Percentiles rank a stretch among this genome's conserved stretches.
phyloP scores from a whole-genome alignment of 805 yeast genomes.

The Priceomyces carsonii region DNA sequence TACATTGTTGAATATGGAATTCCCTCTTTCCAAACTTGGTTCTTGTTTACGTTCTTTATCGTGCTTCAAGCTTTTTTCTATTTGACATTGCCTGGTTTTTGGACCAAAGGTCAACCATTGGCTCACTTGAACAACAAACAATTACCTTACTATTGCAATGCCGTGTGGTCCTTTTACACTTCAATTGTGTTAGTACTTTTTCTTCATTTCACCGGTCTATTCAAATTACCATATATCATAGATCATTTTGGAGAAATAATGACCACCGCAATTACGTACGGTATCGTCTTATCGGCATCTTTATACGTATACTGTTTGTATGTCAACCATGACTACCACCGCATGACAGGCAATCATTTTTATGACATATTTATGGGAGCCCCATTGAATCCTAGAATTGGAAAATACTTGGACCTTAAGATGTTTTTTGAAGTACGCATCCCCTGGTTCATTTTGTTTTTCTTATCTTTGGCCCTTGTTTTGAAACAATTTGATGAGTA shows the following conservation, averaged over 20 bases:
- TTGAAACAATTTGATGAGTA: conserved; percentile 78
- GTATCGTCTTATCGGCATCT: conserved; percentile 65
- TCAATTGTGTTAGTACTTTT: conserved; percentile 56
- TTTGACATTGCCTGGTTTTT: conserved; percentile 85
- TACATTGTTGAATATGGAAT: conserved; percentile 53
- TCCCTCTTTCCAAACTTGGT: conserved; percentile 65
- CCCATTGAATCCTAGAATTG: conserved; percentile 93
- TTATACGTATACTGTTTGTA: conserved; percentile 69
- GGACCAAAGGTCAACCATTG: conserved; percentile 94
- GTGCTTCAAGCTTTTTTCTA: conserved; percentile 71
- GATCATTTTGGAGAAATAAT: conserved; percentile 89
- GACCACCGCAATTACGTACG: conserved; percentile 85
- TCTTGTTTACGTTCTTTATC: conserved; percentile 70
- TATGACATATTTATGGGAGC: conserved; percentile 98
- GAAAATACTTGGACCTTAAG: conserved; percentile 81
- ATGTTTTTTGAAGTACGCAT: conserved; percentile 97
- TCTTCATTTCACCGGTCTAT: conserved; percentile 73
- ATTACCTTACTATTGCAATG: conserved; percentile 91
- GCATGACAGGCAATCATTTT: conserved; percentile 87
- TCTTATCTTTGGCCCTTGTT: conserved; percentile 71
- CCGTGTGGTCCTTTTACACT: conserved; percentile 79
- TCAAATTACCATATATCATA: conserved; percentile 71
- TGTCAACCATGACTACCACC: conserved; percentile 74
- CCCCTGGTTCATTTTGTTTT: conserved; percentile 92
- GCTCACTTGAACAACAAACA: conserved; percentile 77